Evolutionary conservation across 2,329 filamentous ascomycete genomes (phyloP).

Genomic region (Claviceps maximensis): DNA sequence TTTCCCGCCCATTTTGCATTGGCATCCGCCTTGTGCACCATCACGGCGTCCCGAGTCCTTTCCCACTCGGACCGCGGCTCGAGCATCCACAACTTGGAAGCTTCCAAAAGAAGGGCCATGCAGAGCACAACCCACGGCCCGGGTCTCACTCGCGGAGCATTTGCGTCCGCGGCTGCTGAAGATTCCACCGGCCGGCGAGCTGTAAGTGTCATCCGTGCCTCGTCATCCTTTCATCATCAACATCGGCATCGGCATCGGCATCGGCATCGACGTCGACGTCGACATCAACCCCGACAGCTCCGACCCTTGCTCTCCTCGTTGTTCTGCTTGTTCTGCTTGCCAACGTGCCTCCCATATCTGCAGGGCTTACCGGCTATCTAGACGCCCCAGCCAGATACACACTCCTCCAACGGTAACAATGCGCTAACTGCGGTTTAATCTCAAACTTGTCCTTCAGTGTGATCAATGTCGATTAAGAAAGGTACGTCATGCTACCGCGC

Average conservation of each 20-base stretch:
- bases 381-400: not conserved
- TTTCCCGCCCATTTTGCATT: not conserved
- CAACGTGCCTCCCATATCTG: not conserved
- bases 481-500: conserved; percentile 16
- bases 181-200: conserved; percentile 21
- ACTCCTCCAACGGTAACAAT: not conserved
- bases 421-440: conserved; percentile 2
- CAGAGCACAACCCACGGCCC: conserved; percentile 4
- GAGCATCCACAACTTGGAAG: not conserved
- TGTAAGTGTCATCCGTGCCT: conserved; percentile 16
- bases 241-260: not conserved
- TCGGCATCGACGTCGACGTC: not conserved
- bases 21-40: not conserved
- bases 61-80: no score
- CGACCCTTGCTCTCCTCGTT: not conserved
- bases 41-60: no score
- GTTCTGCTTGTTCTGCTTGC: not conserved
- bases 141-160: not conserved
- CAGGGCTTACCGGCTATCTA: not conserved
- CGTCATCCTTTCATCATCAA: not conserved
- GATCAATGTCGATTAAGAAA: conserved; percentile 31
- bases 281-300: not conserved
- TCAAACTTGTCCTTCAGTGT: conserved; percentile 20
- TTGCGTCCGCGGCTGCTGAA: conserved; percentile 21
- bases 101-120: conserved; percentile 2